Conservation (phyloP, 495 filamentous ascomycete genomes). For the Terfezia boudieri region DNA sequence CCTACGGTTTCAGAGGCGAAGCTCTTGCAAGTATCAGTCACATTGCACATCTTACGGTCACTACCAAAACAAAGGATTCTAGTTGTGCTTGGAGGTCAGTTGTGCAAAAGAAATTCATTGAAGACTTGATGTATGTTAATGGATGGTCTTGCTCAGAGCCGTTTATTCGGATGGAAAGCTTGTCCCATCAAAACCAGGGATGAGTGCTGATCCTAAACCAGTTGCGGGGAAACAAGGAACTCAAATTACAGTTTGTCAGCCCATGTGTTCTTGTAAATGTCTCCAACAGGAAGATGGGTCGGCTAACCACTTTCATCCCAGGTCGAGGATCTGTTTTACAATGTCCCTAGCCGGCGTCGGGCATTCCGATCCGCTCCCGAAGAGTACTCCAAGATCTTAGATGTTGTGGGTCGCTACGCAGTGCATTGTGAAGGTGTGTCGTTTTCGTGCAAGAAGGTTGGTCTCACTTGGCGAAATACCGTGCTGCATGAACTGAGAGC, state of each 20-base stretch:
- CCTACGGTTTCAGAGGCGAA: constrained; percentile 94
- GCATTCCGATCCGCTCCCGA: constrained; percentile 84
- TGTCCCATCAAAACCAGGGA: constrained; percentile 72
- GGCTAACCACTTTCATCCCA: constrained; percentile 15
- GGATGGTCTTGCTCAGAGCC: constrained; percentile 25
- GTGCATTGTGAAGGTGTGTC: constrained; percentile 82
- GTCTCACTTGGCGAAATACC: background rate
- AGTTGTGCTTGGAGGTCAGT: constrained; percentile 54
- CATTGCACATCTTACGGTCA: constrained; percentile 87
- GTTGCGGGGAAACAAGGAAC: constrained; percentile 83
- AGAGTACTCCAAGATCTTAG: constrained; percentile 94
- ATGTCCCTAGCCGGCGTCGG: constrained; percentile 65
- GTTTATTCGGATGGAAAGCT: constrained; percentile 71
- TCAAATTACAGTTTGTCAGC: constrained; percentile 54
- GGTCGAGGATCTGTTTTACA: constrained; percentile 96
- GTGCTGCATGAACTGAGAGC: background rate
- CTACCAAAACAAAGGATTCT: constrained; percentile 77
- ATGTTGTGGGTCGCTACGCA: constrained; percentile 81
- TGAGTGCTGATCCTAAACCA: constrained; percentile 68
- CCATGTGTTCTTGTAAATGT: background rate
- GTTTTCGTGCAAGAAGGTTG: constrained; percentile 76
- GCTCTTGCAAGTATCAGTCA: constrained; percentile 96
- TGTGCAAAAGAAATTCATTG: too few relatives aligned
- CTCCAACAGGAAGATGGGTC: background rate
- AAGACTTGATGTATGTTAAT: background rate